Evolutionary conservation across 202 grass and related monocot genomes (phyloP).

Genomic region (Hordeum pubiflorum): DNA sequence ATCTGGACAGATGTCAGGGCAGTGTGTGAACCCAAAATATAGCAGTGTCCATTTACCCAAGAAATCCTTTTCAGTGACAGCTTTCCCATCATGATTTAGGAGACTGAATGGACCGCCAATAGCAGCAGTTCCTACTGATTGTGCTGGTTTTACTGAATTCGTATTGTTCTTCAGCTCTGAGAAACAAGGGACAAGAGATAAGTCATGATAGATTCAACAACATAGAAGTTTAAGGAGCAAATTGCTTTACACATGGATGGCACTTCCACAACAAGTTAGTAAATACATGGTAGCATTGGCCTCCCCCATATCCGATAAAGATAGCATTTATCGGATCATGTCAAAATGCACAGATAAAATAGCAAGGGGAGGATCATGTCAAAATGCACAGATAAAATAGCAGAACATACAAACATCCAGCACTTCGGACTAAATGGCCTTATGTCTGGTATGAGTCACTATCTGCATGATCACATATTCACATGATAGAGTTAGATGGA

Average conservation of each 20-base stretch:
- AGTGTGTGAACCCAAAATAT: conserved; percentile 66
- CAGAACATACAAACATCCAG: background rate
- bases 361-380: background rate
- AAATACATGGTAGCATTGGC: background rate
- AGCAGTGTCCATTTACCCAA: conserved; percentile 64
- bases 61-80: conserved; percentile 54
- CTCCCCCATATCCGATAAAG: background rate
- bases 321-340: background rate
- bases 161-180: conserved; percentile 51
- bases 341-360: background rate
- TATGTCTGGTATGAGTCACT: conserved; percentile 1
- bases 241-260: background rate
- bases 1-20: conserved; percentile 67
- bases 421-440: background rate
- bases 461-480: background rate
- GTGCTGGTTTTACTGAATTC: conserved; percentile 42
- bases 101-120: conserved; percentile 66
- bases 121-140: conserved; percentile 45
- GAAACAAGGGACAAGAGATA: background rate
- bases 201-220: background rate
- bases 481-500: background rate
- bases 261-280: background rate
- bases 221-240: background rate
- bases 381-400: background rate
- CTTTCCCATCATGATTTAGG: conserved; percentile 44